Conservation (phyloP, 1,284 basidiomycete genomes). For the Fomitiporia mediterranea region DNA sequence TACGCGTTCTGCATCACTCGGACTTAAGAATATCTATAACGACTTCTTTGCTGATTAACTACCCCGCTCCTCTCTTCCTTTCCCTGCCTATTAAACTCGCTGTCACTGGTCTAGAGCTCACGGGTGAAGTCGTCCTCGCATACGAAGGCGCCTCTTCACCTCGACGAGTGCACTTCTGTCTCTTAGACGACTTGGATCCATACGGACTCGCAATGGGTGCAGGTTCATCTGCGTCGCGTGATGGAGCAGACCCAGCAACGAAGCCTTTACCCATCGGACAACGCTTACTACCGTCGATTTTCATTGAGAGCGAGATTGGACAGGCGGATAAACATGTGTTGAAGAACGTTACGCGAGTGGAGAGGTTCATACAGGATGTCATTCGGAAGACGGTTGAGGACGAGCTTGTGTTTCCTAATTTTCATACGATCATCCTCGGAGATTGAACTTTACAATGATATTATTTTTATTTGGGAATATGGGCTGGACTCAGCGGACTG, state of each 20-base stretch:
- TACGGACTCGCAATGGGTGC: conserved; percentile 54
- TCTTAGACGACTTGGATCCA: conserved; percentile 82
- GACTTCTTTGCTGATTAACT: conserved; percentile 95
- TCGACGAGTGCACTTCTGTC: conserved; percentile 79
- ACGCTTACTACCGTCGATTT: conserved; percentile 83
- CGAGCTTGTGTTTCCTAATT: conserved; percentile 91
- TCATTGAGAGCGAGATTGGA: conserved; percentile 96
- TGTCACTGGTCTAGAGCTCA: conserved; percentile 84
- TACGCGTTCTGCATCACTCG: conserved; percentile 72
- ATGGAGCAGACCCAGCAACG: conserved; percentile 27
- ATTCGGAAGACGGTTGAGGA: conserved; percentile 93
- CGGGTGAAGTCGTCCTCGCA: conserved; percentile 84
- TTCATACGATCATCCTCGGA: conserved; percentile 75
- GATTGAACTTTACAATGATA: conserved; percentile 28
- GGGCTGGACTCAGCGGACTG: no score
- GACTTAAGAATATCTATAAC: conserved; percentile 78
- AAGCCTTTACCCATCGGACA: conserved; percentile 77
- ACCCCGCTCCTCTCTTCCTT: conserved; percentile 94
- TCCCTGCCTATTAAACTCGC: conserved; percentile 89
- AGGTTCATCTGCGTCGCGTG: conserved; percentile 37
- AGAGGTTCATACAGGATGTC: conserved; percentile 92
- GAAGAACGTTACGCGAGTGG: conserved; percentile 95
- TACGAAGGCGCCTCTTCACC: conserved; percentile 73
- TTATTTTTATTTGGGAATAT: no score
- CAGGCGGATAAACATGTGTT: conserved; percentile 94